Conservation (phyloP, 257 asterid species). For the Ilex asprella region DNA sequence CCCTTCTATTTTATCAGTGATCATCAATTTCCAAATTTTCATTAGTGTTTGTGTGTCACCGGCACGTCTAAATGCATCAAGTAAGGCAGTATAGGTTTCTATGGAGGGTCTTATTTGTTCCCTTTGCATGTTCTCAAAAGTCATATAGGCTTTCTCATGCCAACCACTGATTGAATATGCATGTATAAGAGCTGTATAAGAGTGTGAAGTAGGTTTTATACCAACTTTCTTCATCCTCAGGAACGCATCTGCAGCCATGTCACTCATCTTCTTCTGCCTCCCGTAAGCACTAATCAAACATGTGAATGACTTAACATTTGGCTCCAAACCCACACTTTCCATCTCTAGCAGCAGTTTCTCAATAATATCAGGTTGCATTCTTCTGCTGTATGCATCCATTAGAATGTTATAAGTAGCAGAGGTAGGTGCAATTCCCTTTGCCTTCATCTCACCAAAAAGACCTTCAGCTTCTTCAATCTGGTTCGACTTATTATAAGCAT, state of each 20-base stretch:
- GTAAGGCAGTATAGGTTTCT: conserved; percentile 77
- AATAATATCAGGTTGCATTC: conserved; percentile 77
- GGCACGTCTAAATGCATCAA: conserved; percentile 79
- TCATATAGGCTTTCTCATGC: conserved; percentile 75
- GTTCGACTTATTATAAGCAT: conserved; percentile 68
- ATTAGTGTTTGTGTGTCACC: conserved; percentile 76
- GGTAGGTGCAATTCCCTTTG: conserved; percentile 57
- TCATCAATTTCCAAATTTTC: conserved; percentile 88
- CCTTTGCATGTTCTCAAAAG: conserved; percentile 66
- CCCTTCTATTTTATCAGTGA: conserved; percentile 47
- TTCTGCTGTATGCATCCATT: conserved; percentile 88
- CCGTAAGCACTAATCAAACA: conserved; percentile 91
- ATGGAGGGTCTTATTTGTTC: conserved; percentile 75
- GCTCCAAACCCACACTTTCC: conserved; percentile 59
- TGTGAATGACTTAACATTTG: conserved; percentile 79
- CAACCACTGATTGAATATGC: conserved; percentile 70
- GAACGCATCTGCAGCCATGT: conserved; percentile 84
- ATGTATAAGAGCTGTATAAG: conserved; percentile 87
- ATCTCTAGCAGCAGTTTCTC: conserved; percentile 74
- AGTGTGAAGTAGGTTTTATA: conserved; percentile 76
- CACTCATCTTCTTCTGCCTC: conserved; percentile 70
- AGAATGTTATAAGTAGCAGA: conserved; percentile 65
- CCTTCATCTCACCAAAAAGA: conserved; percentile 79
- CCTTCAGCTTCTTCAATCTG: conserved; percentile 88
- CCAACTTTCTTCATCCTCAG: conserved; percentile 76